Evolutionary conservation across 1,139 yeast species (phyloP).

Genomic region (Taphrina populina): DNA sequence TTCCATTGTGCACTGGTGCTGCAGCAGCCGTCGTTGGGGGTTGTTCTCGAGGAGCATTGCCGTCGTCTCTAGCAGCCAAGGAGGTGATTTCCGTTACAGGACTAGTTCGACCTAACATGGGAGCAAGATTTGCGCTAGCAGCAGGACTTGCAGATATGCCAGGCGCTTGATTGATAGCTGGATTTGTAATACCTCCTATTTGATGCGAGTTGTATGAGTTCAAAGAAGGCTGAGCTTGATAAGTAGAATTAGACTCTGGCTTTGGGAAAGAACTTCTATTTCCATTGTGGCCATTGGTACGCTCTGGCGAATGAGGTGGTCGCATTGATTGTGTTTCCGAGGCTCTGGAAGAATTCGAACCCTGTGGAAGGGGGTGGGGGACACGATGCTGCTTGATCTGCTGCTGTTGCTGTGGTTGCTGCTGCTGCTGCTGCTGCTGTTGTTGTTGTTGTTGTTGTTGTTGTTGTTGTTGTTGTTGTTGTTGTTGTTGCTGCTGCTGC

Average conservation of each 20-base stretch:
- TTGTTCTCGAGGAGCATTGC: slow-evolving; percentile 27
- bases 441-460: slow-evolving; percentile 9
- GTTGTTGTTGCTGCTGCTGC: slow-evolving; percentile 39
- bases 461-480: slow-evolving; percentile 38
- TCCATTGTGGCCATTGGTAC: slow-evolving; percentile 17
- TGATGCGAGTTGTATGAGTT: slow-evolving; percentile 5
- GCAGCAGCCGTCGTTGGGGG: slow-evolving; percentile 10
- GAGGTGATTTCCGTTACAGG: slow-evolving; percentile 33
- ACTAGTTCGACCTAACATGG: slow-evolving; percentile 33
- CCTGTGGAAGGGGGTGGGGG: slow-evolving; percentile 7
- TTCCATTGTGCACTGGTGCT: slow-evolving; percentile 3
- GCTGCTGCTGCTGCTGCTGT: not conserved
- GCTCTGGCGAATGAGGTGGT: slow-evolving; percentile 23
- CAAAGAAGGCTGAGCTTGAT: not conserved
- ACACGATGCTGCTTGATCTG: not conserved
- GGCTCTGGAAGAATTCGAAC: slow-evolving; percentile 10
- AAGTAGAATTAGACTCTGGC: not conserved
- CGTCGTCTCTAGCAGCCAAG: slow-evolving; percentile 23
- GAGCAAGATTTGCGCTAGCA: slow-evolving; percentile 24
- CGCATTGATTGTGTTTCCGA: slow-evolving; percentile 15
- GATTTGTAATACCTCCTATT: too few species aligned
- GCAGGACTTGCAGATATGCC: not conserved
- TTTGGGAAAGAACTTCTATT: not conserved
- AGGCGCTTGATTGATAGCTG: not conserved
- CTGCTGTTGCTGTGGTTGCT: not conserved